Evolutionary conservation across 805 yeast genomes (phyloP), one percentile per base, ranked within the genome.

Genomic region (Phaffomyces opuntiae): DNA sequence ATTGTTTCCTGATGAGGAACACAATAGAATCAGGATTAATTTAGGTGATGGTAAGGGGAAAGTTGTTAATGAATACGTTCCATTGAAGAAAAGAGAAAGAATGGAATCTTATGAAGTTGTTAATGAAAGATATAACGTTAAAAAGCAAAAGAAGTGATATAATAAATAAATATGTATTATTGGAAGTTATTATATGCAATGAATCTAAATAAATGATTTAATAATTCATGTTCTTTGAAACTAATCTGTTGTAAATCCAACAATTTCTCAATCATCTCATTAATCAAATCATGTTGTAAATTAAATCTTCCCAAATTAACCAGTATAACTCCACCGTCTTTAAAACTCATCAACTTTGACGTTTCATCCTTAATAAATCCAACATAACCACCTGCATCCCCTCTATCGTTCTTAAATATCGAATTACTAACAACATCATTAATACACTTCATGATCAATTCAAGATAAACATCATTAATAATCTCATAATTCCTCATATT

Each of bases 11-110:
- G 27, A 36, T 19, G 29, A 12, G 1, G 48, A 42, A 19, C 33
- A 41, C 1, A 40, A 42, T 9, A 44, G 43, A 44, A 52, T 60
- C 14, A 57, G 63, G 21, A 67, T 83, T 29, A 83, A 83, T 55
- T 54, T 76, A 0, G 96, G 97, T n/a, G 83, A 83, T 59, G 97
- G 97, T 0, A 62, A 65, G 27, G 95, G 93, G 1, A 72, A 80
- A 43, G 68, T 75, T n/a, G 70, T 70, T 40, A 67, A 70, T 13
- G 68, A 64, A 16, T 87, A 89, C 59, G 72, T 74, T 5, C 83
- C 84, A 8, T 61, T 88, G 36, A 54, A 56, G 9, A 61, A 78
- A 25, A 71, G 96, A 47, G 77, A 73, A 14, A 63, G 74, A 38
- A 70, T 79, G 49, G 91, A 82, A 16, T 59, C 83, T 1, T 83